Evolutionary conservation across 2,329 filamentous ascomycete species (phyloP).

Genomic region (Fusarium papillatum): DNA sequence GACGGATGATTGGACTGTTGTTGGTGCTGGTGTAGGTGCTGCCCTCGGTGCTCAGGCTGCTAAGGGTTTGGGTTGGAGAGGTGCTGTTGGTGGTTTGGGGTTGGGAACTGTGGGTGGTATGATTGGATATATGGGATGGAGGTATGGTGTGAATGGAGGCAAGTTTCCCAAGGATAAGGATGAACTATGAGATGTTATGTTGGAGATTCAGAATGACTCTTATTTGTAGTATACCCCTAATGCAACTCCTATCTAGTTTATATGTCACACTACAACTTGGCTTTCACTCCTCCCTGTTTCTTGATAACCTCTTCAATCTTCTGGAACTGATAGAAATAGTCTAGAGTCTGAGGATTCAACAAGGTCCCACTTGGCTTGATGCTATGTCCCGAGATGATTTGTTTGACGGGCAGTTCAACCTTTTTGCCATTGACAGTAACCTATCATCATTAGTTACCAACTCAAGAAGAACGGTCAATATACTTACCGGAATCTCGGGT

Average conservation of each 20-base stretch:
- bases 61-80: conserved; percentile 52
- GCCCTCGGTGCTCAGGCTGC: conserved; percentile 48
- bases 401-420: conserved; percentile 87
- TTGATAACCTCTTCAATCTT: conserved; percentile 50
- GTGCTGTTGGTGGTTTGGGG: conserved; percentile 58
- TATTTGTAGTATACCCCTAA: conserved; percentile 1
- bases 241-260: neutral
- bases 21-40: conserved; percentile 55
- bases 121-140: conserved; percentile 62
- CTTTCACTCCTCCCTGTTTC: conserved; percentile 31
- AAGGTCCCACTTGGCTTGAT: conserved; percentile 84
- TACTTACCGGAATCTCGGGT: conserved; percentile 81
- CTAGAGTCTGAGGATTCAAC: conserved; percentile 80
- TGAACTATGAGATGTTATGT: conserved; percentile 6
- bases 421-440: conserved; percentile 89
- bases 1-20: conserved; percentile 68
- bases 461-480: neutral
- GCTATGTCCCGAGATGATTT: conserved; percentile 81
- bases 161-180: conserved; percentile 50
- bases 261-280: conserved; percentile 46
- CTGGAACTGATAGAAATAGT: conserved; percentile 83
- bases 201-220: neutral
- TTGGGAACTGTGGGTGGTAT: conserved; percentile 64
- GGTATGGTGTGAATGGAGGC: conserved; percentile 61
- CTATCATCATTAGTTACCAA: conserved; percentile 54